These are phyloP conservation scores for Aspergillus fischeri DNA, from an alignment of 2,329 filamentous ascomycete species.

Conservation along the genomic window DNA sequence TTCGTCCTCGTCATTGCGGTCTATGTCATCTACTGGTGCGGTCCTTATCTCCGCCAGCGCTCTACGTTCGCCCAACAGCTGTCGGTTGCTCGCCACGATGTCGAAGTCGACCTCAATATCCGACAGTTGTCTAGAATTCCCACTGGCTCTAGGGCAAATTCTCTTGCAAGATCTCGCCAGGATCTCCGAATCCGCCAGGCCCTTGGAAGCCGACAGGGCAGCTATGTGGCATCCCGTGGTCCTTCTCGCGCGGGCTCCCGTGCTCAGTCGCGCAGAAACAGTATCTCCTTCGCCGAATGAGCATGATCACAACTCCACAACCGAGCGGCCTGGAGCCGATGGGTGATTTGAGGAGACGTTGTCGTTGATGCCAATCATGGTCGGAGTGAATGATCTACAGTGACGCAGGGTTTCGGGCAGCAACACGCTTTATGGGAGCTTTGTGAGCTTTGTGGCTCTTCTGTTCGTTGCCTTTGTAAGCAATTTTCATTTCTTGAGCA, in stretches of 20 bases:
- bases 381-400: neutral
- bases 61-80: constrained; percentile 65
- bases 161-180: constrained; percentile 37
- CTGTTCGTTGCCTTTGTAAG: neutral
- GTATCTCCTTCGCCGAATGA: constrained; percentile 7
- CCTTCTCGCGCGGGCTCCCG: constrained; percentile 30
- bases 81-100: constrained; percentile 40
- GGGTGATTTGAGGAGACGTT: neutral
- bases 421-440: neutral
- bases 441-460: neutral
- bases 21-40: constrained; percentile 64
- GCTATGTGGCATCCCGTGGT: constrained; percentile 29
- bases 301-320: neutral
- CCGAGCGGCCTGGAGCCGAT: neutral
- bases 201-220: constrained; percentile 32
- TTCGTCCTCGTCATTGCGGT: constrained; percentile 59
- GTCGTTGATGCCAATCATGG: neutral
- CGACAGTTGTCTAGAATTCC: constrained; percentile 33
- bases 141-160: constrained; percentile 32
- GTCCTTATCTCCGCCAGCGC: constrained; percentile 54
- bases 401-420: neutral
- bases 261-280: constrained; percentile 29
- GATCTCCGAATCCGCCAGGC: constrained; percentile 35
- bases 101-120: constrained; percentile 21
- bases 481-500: neutral